These are phyloP conservation scores for Globisporangium cederbergense DNA, from an alignment of 352 stramenopile genomes.

Conservation along the genomic window DNA sequence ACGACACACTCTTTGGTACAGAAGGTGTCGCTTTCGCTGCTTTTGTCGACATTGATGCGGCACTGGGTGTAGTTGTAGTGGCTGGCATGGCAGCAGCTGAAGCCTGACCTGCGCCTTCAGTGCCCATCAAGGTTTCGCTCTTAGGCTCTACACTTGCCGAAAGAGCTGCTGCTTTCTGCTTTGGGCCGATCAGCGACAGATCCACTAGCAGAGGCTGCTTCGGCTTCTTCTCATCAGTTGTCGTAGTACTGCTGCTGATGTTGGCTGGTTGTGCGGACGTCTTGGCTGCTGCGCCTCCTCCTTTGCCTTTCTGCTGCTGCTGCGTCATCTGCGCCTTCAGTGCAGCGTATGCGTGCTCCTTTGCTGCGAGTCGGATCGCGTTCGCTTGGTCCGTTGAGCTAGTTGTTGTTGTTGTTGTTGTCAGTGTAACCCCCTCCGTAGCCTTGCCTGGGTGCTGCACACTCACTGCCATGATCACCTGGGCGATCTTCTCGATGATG, in stretches of 20 bases:
- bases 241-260: neutral
- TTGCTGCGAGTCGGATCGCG: conserved; percentile 23
- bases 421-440: neutral
- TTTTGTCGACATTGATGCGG: conserved; percentile 9
- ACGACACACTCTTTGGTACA: neutral
- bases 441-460: conserved; percentile 5
- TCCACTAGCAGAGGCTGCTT: conserved; percentile 21
- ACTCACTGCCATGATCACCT: conserved; percentile 29
- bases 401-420: conserved; percentile 8
- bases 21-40: neutral
- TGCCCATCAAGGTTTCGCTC: neutral
- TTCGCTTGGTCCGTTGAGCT: neutral
- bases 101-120: neutral
- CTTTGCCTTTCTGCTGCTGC: conserved; percentile 35
- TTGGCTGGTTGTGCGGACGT: neutral
- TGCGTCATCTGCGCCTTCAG: conserved; percentile 61
- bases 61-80: conserved; percentile 3
- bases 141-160: neutral
- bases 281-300: conserved; percentile 13
- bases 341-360: conserved; percentile 56
- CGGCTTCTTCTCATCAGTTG: conserved; percentile 9
- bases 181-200: conserved; percentile 13
- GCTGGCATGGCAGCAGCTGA: conserved; percentile 16
- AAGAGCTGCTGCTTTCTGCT: neutral
- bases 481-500: conserved; percentile 48